Base-by-base conservation (phyloP, 2,329 filamentous ascomycete species). In the Nemania serpens region DNA sequence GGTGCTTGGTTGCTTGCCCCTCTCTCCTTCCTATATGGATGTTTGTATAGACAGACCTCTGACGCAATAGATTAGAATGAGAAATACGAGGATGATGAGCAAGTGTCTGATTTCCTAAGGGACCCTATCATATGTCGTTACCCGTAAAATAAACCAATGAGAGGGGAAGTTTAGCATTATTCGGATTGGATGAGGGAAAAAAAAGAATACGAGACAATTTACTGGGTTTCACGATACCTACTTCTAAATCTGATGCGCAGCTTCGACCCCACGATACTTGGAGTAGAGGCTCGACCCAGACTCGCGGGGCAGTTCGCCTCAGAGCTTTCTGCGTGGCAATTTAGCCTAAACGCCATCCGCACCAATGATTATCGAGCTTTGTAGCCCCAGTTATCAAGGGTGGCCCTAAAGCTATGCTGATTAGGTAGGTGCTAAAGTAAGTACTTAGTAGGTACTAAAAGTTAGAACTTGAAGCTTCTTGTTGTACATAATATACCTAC, bases 321-420 rank as follows among this genome's bases (percentile, higher is more conserved):
- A 55, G 15, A 20, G 41, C 36, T n/a, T 39, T 12, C 18, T 51
- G 59, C 47, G 33, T 57, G 47, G 46, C 50, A 45, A 58, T 64
- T 64, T 64, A 64, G 62, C 51, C 62, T 64, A 62, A 64, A 64
- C 48, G 37, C 46, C 55, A 64, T 52, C 46, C 58, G 51, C 50
- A 20, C 54, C 55, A 61, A 64, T 64, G 55, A 63, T 29, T 47
- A n/a, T 46, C 36, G 43, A 29, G 18, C 45, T 42, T 55, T 37
- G 39, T 33, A 33, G 18, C 12, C 18, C 9, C 22, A 42, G 45
- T 29, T 17, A 45, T 34, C 1, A 43, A 60, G 17, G 25, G 25
- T 29, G 25, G 25, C 25, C 25, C 25, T 29, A 29, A 29, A 29
- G 7, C 25, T 29, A 7, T 29, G 25, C 25, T 29, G 25, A 29